These are phyloP conservation scores for Agaricus sinodeliciosus DNA, from an alignment of 768 basidiomycete species.

Conservation along the genomic window DNA sequence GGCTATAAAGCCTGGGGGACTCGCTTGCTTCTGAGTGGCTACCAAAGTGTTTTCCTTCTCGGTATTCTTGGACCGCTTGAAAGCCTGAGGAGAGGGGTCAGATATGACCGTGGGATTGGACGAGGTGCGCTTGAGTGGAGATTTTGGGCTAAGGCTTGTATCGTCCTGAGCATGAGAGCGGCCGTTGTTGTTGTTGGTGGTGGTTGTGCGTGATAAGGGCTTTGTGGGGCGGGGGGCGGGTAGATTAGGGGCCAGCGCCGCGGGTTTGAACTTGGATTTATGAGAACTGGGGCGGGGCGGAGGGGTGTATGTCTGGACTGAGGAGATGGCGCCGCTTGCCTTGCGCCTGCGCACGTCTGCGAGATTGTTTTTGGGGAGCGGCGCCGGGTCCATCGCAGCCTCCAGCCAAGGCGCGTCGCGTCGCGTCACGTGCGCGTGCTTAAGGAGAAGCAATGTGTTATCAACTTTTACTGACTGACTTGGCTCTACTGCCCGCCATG, in stretches of 20 bases:
- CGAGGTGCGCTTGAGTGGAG: conserved; percentile 30
- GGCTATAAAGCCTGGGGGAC: neutral
- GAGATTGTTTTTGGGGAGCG: conserved; percentile 30
- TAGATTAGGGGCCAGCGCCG: conserved; percentile 19
- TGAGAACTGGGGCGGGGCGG: conserved; percentile 5
- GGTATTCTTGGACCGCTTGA: conserved; percentile 27
- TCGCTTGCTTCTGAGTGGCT: neutral
- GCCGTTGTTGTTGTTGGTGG: too few relatives aligned
- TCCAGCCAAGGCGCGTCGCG: conserved; percentile 9
- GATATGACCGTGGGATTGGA: conserved; percentile 28
- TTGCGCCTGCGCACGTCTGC: conserved; percentile 29
- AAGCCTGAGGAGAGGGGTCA: conserved; percentile 22
- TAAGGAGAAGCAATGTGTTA: neutral
- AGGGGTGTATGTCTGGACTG: neutral
- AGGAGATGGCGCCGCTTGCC: conserved; percentile 1
- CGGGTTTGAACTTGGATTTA: conserved; percentile 42
- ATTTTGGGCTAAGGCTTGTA: conserved; percentile 19
- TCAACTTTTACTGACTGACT: neutral
- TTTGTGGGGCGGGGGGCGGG: conserved; percentile 33
- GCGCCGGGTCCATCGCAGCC: conserved; percentile 11
- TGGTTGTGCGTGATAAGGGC: conserved; percentile 16
- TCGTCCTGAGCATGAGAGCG: too few relatives aligned
- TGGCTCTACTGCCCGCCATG: conserved; percentile 25
- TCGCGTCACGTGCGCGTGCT: conserved; percentile 6
- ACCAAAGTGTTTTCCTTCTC: conserved; percentile 28